phyloP scores from a whole-genome alignment of 805 yeast species.

The Ogataea paradorogensis region DNA sequence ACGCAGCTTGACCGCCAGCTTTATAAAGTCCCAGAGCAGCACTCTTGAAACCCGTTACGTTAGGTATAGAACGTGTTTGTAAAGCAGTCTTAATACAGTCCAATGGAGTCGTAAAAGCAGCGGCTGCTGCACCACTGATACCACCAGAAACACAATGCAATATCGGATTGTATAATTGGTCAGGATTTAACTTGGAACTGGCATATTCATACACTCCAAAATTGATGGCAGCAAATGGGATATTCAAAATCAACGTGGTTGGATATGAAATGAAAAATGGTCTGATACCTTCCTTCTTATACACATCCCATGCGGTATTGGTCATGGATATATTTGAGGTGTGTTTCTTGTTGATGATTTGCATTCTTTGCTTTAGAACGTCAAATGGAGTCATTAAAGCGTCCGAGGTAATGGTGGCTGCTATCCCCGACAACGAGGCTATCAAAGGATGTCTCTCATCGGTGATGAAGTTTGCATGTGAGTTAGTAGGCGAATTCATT shows the following conservation, averaged over 20 bases:
- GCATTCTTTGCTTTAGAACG: conserved; percentile 94
- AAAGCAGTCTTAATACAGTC: conserved; percentile 90
- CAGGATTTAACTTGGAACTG: conserved; percentile 76
- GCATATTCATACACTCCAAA: conserved; percentile 88
- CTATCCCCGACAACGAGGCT: conserved; percentile 84
- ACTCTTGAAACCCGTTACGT: conserved; percentile 61
- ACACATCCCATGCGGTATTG: conserved; percentile 41
- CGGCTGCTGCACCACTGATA: conserved; percentile 91
- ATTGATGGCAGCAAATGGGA: conserved; percentile 93
- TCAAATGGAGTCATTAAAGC: conserved; percentile 98
- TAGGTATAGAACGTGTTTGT: conserved; percentile 71
- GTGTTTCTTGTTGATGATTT: conserved; percentile 35
- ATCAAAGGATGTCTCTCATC: conserved; percentile 74
- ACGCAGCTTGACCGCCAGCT: conserved; percentile 62
- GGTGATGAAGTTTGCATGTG: conserved; percentile 43
- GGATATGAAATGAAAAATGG: conserved; percentile 93
- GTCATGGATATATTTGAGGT: conserved; percentile 14
- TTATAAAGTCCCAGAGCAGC: conserved; percentile 69
- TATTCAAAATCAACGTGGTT: conserved; percentile 84
- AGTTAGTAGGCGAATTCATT: conserved; percentile 21
- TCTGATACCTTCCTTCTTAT: conserved; percentile 61
- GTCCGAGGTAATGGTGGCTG: conserved; percentile 90
- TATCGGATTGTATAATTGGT: conserved; percentile 77
- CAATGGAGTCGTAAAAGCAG: conserved; percentile 90
- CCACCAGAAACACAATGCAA: conserved; percentile 92